Conservation (phyloP, 202 grass and related monocot species). For the Bolboschoenoplectus hybrid region DNA sequence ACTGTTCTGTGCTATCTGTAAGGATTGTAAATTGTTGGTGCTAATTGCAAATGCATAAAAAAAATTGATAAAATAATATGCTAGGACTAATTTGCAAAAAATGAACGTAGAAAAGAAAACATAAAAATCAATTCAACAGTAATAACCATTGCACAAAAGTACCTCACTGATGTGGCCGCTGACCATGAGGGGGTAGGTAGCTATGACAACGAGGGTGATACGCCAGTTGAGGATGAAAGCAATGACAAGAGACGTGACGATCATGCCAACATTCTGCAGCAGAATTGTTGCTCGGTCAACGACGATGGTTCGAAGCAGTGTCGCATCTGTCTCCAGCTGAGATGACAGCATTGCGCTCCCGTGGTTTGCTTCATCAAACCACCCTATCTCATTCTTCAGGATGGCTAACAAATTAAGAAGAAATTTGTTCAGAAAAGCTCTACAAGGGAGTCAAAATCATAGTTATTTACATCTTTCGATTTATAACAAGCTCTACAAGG, state of each 20-base stretch:
- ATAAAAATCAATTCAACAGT: not conserved
- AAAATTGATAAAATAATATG: not conserved
- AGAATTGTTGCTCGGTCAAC: conserved; percentile 92
- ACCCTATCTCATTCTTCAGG: conserved; percentile 83
- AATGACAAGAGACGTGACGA: conserved; percentile 89
- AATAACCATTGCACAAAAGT: not conserved
- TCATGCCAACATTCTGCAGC: conserved; percentile 94
- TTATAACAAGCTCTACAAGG: not conserved
- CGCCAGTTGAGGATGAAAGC: conserved; percentile 97
- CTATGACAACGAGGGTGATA: conserved; percentile 87
- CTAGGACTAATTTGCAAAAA: not conserved
- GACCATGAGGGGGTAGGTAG: conserved; percentile 91
- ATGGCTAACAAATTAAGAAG: conserved; percentile 47
- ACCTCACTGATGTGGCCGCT: conserved; percentile 99
- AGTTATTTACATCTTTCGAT: not conserved
- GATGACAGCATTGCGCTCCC: conserved; percentile 85
- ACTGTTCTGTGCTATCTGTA: not conserved
- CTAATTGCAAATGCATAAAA: not conserved
- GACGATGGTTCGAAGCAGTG: conserved; percentile 90
- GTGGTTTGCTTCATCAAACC: conserved; percentile 85
- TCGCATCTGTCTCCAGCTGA: conserved; percentile 83
- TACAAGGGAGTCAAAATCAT: not conserved
- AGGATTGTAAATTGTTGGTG: not conserved
- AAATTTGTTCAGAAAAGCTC: not conserved
- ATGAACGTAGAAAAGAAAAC: not conserved